A percentile compares a stretch with the other conserved stretches of the same genome.
phyloP scores from a whole-genome alignment of 805 yeast genomes.

The Starmera caribaea region DNA sequence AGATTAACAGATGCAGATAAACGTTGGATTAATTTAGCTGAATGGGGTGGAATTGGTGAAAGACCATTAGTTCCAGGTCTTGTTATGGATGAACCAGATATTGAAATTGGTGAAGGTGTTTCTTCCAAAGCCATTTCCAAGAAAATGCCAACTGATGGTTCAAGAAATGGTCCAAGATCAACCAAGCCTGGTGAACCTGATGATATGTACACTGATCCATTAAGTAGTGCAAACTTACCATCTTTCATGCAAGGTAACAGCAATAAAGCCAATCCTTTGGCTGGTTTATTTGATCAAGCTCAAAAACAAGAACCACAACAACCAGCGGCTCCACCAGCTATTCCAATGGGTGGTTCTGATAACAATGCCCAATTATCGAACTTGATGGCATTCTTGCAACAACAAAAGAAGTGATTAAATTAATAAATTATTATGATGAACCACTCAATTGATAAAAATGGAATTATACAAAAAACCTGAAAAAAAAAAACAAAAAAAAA shows the following conservation, averaged over 20 bases:
- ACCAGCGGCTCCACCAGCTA: slow-evolving; percentile 8
- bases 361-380: slow-evolving; percentile 32
- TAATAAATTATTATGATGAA: too few species aligned
- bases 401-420: slow-evolving; percentile 17
- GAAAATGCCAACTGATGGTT: slow-evolving; percentile 86
- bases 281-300: slow-evolving; percentile 30
- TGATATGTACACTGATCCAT: slow-evolving; percentile 19
- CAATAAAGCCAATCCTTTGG: slow-evolving; percentile 37
- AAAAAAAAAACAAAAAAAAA: too few species aligned
- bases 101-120: slow-evolving; percentile 90
- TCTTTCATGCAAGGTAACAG: slow-evolving; percentile 24
- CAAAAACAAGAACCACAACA: slow-evolving; percentile 3
- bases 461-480: too few species aligned
- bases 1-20: slow-evolving; percentile 91
- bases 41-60: slow-evolving; percentile 97
- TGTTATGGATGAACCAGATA: slow-evolving; percentile 94
- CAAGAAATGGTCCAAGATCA: slow-evolving; percentile 79
- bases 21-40: slow-evolving; percentile 81
- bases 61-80: slow-evolving; percentile 68
- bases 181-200: slow-evolving; percentile 50
- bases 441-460: too few species aligned
- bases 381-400: slow-evolving; percentile 32
- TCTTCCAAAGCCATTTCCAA: slow-evolving; percentile 86
- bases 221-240: slow-evolving; percentile 15
- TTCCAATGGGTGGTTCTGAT: slow-evolving; percentile 9